Conservation (phyloP, 1,284 basidiomycete genomes). For the Puccinia hordei region DNA sequence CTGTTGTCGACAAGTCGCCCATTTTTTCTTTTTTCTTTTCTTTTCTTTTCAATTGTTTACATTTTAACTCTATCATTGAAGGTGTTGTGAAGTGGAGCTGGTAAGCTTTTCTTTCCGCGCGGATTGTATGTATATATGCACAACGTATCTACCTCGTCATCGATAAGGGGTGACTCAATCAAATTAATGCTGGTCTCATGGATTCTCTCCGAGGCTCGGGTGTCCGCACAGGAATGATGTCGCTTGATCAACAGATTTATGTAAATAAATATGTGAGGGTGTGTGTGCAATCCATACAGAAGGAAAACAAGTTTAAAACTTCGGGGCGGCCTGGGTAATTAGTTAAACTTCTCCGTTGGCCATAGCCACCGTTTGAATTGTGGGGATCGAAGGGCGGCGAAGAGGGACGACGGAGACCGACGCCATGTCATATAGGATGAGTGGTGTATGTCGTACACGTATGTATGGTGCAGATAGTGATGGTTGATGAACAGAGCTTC, state of each 20-base stretch:
- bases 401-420: constrained; percentile 13
- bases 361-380: constrained; percentile 18
- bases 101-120: no score
- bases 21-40: no score
- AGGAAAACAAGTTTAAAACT: background rate
- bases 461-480: no score
- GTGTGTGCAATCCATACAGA: background rate
- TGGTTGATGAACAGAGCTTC: background rate
- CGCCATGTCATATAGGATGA: no score
- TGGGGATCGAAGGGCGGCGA: constrained; percentile 8
- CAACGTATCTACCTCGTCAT: background rate
- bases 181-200: background rate
- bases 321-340: background rate
- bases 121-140: no score
- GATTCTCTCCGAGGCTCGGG: background rate
- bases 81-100: no score
- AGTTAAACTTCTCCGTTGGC: background rate
- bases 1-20: no score
- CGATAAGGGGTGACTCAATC: background rate
- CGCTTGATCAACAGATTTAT: background rate
- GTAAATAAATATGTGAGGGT: background rate
- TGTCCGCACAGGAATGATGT: background rate
- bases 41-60: no score
- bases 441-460: no score
- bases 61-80: no score